These are phyloP conservation scores for Salvia sclarea DNA, from an alignment of 305 asterid species.

Conservation along the genomic window DNA sequence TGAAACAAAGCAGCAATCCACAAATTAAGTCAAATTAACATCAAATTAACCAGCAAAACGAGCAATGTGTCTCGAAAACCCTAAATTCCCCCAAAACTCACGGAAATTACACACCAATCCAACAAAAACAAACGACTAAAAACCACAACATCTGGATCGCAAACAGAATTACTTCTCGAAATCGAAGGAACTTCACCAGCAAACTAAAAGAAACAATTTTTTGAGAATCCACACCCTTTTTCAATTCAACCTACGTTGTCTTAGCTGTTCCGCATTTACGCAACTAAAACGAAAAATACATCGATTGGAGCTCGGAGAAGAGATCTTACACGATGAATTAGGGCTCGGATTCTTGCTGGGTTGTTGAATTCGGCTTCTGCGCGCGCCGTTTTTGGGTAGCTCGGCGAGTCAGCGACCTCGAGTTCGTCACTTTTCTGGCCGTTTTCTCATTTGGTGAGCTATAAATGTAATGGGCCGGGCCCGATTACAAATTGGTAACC, in stretches of 20 bases:
- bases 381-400: constrained; percentile 23
- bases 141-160: constrained; percentile 18
- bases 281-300: background rate
- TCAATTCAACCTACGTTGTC: background rate
- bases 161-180: background rate
- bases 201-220: constrained; percentile 15
- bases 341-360: constrained; percentile 13
- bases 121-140: constrained; percentile 6
- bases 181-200: background rate
- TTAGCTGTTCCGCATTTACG: constrained; percentile 5
- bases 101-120: background rate
- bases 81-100: constrained; percentile 33
- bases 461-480: constrained; percentile 28
- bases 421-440: constrained; percentile 29
- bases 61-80: constrained; percentile 29
- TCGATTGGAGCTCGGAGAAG: background rate
- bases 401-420: constrained; percentile 34
- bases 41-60: background rate
- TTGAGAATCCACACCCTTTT: constrained; percentile 7
- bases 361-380: constrained; percentile 24
- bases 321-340: constrained; percentile 21
- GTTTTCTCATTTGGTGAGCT: constrained; percentile 8
- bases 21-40: background rate
- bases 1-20: background rate
- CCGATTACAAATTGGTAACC: background rate